Base-by-base conservation (phyloP, 345 rosid species). In the Salix udensis region DNA sequence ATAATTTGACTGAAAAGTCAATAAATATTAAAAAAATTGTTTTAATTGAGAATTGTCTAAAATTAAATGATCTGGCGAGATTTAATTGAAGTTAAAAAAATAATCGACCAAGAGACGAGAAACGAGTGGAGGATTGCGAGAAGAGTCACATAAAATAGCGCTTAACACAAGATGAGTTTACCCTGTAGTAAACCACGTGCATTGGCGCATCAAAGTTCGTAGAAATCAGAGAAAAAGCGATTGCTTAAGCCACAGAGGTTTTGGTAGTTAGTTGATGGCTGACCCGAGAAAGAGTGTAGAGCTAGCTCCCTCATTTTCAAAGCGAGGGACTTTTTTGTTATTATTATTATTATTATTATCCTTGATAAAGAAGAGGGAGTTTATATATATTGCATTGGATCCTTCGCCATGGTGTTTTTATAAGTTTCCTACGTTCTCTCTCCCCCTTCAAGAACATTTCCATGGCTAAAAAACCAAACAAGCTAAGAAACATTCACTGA, bases 341-440 rank as follows among this genome's bases (percentile, higher is more conserved):
- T 46, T 10, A 10, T 40, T 10, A 2, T 42, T 42, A 40, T 40
- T 40, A 10, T 10, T 10, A 0, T 42, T 42, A 4, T 15, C 24
- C 4, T 70, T 26, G 15, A n/a, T 10, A 58, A 12, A 65, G 68
- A 31, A 30, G 69, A 67, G 78, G 68, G 78, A 66, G 77, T 76
- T 72, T 64, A 37, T 68, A 83, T 79, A 69, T 81, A 66, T 60
- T 83, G 88, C 94, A 84, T 93, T 74, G 98, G 98, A 91, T 93
- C 98, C 98, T 86, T 85, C 98, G 79, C 91, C 91, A 75, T 83
- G 81, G 85, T 83, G 82, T 79, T 78, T 74, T 75, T 64, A 28
- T 24, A 79, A 77, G 72, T 70, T 70, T 46, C 42, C 76, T 62
- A 42, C 76, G 55, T 81, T 55, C 80, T 66, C 52, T 69, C 77